Percentiles rank a stretch among this genome's conserved stretches.
Conservation (phyloP, 2,329 filamentous ascomycete genomes). For the Trichoderma sp. region DNA sequence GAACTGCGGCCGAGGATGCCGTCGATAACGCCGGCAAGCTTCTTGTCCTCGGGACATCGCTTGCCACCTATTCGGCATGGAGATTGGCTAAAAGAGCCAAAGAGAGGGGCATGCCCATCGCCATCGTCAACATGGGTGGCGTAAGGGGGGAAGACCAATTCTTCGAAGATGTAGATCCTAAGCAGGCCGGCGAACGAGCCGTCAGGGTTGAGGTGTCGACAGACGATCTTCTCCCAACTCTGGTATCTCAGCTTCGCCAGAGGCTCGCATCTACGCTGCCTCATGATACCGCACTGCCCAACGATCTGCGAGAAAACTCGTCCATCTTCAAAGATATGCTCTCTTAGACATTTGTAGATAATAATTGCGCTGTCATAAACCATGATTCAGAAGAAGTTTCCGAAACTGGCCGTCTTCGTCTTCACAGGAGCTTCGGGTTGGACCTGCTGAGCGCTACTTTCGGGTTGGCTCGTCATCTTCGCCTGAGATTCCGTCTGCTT, state of each 20-base stretch:
- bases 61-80: conserved; percentile 96
- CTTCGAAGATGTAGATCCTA: conserved; percentile 55
- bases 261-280: conserved; percentile 21
- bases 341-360: conserved; percentile 42
- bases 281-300: background rate
- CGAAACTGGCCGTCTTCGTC: conserved; percentile 36
- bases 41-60: conserved; percentile 80
- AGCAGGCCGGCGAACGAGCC: conserved; percentile 50
- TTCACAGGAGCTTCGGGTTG: conserved; percentile 28
- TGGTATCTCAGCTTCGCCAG: conserved; percentile 52
- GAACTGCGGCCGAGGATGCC: conserved; percentile 72
- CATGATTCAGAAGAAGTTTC: conserved; percentile 50
- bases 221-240: conserved; percentile 54
- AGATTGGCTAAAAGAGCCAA: conserved; percentile 79
- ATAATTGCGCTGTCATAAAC: background rate
- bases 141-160: conserved; percentile 76
- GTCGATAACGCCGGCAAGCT: conserved; percentile 74
- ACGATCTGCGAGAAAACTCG: conserved; percentile 24
- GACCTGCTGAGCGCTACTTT: conserved; percentile 20
- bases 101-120: conserved; percentile 80
- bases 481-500: conserved; percentile 30
- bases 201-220: conserved; percentile 59
- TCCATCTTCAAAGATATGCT: conserved; percentile 59
- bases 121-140: conserved; percentile 83
- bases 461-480: conserved; percentile 10